Evolutionary conservation across 495 filamentous ascomycete species (phyloP), one percentile per base, ranked within the genome.

Genomic region (Astrocystis sublimbata): DNA sequence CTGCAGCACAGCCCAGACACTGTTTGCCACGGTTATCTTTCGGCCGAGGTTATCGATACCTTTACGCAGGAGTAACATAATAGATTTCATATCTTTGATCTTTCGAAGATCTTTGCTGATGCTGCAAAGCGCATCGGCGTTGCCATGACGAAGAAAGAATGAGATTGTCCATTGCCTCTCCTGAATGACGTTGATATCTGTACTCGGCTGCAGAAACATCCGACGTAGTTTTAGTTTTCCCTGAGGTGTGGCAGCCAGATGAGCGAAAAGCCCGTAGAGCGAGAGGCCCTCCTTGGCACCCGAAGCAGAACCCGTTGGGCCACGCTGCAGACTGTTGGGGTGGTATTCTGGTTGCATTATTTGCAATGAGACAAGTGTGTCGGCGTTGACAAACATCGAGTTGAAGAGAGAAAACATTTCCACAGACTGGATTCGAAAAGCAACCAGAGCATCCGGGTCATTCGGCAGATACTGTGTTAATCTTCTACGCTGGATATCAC

Each of bases 251-350:
- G 82, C 84, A 42, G 96, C 89, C 60, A 93, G 78, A 40, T 88
- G 81, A 43, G 88, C 85, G 62, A 96, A 92, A 12, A 96, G 79
- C 4, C 92, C 94, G 64, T 89, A 96, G 1, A 98, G 75, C 2
- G 93, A 97, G n/a, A 97, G 82, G 7, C 87, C 89, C 72, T 97
- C 92, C 71, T 97, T 97, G 0, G 88, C 84, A 13, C 88, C 88
- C 0, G 88, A 88, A 7, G 82, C 80, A 6, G 83, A 86, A 63
- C 76, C 86, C 10, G 81, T 85, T 12, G 89, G 88, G 1, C 90
- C 91, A 73, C 92, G 90, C 68, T 88, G 90, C 49, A 94, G 89
- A 45, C 86, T 86, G 62, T 93, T 91, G 7, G 93, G 93, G 74
- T 94, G 91, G 17, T 85, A 87, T 66, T 97, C 92, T 5, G 88